Percentiles rank a stretch among this genome's conserved stretches.
These are phyloP conservation scores for Colletotrichum sp. DNA, from an alignment of 2,329 filamentous ascomycete species.

Conservation along the genomic window DNA sequence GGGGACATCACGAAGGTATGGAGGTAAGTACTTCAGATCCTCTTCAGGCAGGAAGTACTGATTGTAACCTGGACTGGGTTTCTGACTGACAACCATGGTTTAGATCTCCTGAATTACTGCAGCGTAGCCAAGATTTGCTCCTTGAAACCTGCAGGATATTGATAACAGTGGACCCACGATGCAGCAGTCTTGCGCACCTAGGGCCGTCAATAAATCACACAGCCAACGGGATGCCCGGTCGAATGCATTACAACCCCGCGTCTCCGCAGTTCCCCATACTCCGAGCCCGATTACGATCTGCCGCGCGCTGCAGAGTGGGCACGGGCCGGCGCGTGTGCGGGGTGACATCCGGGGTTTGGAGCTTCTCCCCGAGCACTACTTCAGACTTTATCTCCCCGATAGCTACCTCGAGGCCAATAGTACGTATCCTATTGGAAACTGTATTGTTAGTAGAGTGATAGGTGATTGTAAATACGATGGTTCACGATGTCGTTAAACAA, in stretches of 20 bases:
- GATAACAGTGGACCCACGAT: not conserved
- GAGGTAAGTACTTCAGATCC: slow-evolving; percentile 17
- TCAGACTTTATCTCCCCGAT: not conserved
- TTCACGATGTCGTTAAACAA: not conserved
- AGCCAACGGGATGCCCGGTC: not conserved
- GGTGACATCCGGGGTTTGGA: slow-evolving; percentile 4
- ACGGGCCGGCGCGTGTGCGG: not conserved
- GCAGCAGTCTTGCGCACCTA: not conserved
- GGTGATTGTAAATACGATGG: not conserved
- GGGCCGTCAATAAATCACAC: not conserved
- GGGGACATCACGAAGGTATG: slow-evolving; percentile 20
- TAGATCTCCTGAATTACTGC: not conserved
- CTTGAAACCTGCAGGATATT: not conserved
- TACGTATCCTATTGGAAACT: not conserved
- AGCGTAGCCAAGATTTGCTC: not conserved
- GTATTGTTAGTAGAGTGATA: not conserved
- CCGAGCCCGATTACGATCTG: not conserved
- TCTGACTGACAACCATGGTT: not conserved
- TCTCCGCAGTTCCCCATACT: not conserved
- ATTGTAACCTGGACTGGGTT: slow-evolving; percentile 3
- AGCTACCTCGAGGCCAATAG: not conserved
- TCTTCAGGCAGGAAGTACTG: slow-evolving; percentile 16
- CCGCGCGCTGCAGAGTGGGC: not conserved
- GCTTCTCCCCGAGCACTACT: slow-evolving; percentile 1
- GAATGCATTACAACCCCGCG: not conserved